Percentiles rank a stretch among this genome's conserved stretches.
Conservation (phyloP, 148 eudicot genomes). For the Persicaria maculosa region DNA sequence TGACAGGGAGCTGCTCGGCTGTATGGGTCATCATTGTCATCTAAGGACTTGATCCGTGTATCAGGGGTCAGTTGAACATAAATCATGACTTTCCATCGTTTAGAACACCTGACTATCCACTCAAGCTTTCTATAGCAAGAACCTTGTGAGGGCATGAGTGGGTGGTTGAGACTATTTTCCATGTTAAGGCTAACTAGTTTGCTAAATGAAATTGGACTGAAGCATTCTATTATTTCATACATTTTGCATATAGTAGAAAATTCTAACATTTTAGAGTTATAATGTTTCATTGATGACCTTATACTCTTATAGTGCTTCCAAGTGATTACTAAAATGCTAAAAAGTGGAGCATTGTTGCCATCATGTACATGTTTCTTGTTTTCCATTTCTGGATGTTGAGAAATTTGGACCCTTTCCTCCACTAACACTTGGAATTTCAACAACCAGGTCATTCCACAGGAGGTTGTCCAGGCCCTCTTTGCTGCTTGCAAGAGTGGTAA, state of each 20-base stretch:
- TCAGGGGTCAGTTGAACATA: conserved; percentile 65
- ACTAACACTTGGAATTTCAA: not conserved
- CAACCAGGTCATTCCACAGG: conserved; percentile 69
- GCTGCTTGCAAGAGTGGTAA: conserved; percentile 79
- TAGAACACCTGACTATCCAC: not conserved
- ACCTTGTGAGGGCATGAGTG: not conserved
- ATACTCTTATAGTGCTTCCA: not conserved
- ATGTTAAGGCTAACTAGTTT: not conserved
- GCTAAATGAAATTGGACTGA: not conserved
- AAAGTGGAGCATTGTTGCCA: not conserved
- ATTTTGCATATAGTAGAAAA: not conserved
- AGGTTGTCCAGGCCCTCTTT: conserved; percentile 59
- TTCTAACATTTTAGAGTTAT: not conserved
- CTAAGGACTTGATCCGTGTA: conserved; percentile 77
- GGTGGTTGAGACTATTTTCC: not conserved
- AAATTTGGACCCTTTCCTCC: not conserved
- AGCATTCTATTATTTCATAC: not conserved
- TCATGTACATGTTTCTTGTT: not conserved
- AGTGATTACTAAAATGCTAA: not conserved
- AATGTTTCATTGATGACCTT: not conserved
- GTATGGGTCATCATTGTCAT: conserved; percentile 82
- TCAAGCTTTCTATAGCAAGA: not conserved
- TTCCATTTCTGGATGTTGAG: not conserved
- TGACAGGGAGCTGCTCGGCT: conserved; percentile 91
- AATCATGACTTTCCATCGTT: not conserved